Evolutionary conservation across 495 filamentous ascomycete species (phyloP).

Genomic region (Polyplosphaeria fusca): DNA sequence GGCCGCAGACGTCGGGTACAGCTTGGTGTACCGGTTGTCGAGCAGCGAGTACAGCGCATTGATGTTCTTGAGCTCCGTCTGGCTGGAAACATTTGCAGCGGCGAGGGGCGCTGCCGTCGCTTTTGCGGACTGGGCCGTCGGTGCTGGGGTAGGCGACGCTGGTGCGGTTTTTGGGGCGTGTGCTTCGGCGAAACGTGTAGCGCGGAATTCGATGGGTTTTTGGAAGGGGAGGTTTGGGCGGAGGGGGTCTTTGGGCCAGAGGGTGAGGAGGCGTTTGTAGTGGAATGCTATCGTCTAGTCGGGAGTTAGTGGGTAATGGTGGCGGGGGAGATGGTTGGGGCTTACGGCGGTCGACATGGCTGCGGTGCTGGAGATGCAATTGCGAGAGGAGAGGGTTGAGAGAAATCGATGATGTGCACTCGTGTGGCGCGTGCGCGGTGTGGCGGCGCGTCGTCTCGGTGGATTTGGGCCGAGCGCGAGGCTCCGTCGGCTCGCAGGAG

Average conservation of each 20-base stretch:
- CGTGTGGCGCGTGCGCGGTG: not conserved
- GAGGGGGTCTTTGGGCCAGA: slow-evolving; percentile 75
- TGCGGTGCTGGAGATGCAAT: too few species aligned
- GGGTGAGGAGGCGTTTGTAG: slow-evolving; percentile 64
- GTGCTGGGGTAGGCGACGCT: not conserved
- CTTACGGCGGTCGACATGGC: not conserved
- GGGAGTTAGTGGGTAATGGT: slow-evolving; percentile 15
- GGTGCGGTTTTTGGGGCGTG: not conserved
- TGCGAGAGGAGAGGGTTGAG: slow-evolving; percentile 2
- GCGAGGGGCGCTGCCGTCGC: not conserved
- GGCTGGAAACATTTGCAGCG: not conserved
- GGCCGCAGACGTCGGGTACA: slow-evolving; percentile 62
- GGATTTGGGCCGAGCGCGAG: too few species aligned
- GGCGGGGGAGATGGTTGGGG: slow-evolving; percentile 16
- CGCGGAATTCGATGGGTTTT: slow-evolving; percentile 60
- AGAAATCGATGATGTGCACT: not conserved
- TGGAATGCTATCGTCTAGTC: slow-evolving; percentile 40
- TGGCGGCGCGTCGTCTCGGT: not conserved
- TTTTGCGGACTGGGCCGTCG: not conserved
- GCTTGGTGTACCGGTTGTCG: slow-evolving; percentile 66
- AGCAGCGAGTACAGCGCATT: slow-evolving; percentile 74
- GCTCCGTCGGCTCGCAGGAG: too few species aligned
- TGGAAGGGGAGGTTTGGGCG: slow-evolving; percentile 77
- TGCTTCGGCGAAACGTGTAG: slow-evolving; percentile 34
- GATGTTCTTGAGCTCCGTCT: slow-evolving; percentile 55